Evolutionary conservation across 208 protist genomes (phyloP).

Genomic region (Wallacemonas rigidus): DNA sequence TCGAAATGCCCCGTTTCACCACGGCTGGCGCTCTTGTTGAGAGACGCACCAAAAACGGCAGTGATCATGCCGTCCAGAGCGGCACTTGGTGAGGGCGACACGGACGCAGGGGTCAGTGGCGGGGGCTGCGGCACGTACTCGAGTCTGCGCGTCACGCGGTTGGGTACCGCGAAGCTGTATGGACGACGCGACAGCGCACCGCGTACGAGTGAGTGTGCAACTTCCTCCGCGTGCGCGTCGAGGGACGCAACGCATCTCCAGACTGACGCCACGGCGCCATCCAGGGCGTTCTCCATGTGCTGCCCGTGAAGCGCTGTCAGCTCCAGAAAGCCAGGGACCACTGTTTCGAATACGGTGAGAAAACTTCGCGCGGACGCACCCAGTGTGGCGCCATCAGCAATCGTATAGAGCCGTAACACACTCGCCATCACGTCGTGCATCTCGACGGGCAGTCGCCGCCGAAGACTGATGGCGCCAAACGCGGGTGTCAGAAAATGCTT

Average conservation of each 20-base stretch:
- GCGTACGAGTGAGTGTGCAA: slow-evolving; percentile 26
- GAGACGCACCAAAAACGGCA: slow-evolving; percentile 1
- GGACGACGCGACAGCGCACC: slow-evolving; percentile 18
- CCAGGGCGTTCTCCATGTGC: background rate
- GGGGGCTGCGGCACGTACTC: background rate
- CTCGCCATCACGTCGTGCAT: slow-evolving; percentile 28
- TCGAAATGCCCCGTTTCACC: too few relatives aligned
- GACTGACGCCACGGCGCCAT: background rate
- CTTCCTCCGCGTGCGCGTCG: slow-evolving; percentile 7
- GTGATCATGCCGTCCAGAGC: background rate
- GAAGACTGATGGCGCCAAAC: slow-evolving; percentile 69
- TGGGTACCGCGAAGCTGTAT: slow-evolving; percentile 19
- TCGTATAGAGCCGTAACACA: slow-evolving; percentile 39
- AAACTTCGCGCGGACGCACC: slow-evolving; percentile 42
- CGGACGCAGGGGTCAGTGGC: background rate
- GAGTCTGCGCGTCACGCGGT: background rate
- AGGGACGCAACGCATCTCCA: background rate
- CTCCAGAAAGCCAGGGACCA: slow-evolving; percentile 50
- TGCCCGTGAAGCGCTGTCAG: slow-evolving; percentile 29
- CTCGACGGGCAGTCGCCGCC: background rate
- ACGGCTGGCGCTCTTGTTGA: background rate
- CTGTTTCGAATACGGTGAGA: slow-evolving; percentile 43
- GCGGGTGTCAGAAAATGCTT: slow-evolving; percentile 67
- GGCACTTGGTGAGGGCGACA: background rate
- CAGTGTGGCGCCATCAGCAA: slow-evolving; percentile 48